Base-by-base conservation (phyloP, 2,329 filamentous ascomycete species). In the Colletotrichum scovillei region DNA sequence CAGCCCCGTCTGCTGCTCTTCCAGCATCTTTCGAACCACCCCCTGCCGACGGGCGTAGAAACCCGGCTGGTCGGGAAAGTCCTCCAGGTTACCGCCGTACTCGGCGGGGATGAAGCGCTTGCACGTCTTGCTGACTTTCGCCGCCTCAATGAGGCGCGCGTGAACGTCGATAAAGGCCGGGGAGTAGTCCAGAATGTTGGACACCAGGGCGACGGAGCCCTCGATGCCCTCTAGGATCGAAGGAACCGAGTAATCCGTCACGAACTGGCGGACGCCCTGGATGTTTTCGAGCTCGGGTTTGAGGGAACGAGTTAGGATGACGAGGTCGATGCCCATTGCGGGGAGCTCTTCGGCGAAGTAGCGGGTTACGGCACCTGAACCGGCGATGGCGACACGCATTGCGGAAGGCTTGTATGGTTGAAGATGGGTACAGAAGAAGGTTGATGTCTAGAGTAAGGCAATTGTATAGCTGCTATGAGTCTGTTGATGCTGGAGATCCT, bases 51-150 rank as follows among this genome's bases (percentile, higher is more conserved):
- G 56, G 59, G 26, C 58, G 49, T 75, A 70, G 60, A 75, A 75
- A 2, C 30, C 66, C 4, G 75, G 75, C 63, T 76, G 75, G 12
- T 76, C 74, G 8, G 75, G 75, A 24, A 67, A 75, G 3, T 65
- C 46, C 42, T 70, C 46, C 53, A 63, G 28, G 65, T 73, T 32
- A 64, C 75, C 12, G 14, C 65, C 68, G 55, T 69, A 76, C 38
- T 76, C 75, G 2, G 75, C 70, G 5, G 75, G 74, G 16, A 76
- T 67, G 70, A 76, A 76, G 9, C 73, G 72, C 59, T 74, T 75
- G 70, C 74, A 76, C 8, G 42, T 46, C 9, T 49, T n/a, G 52
- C 65, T 75, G 19, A 52, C 56, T 38, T 63, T 67, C 66, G 67
- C 72, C 7, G 75, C 75, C 19, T 74, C 67, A 22, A 76, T 72